Base-by-base conservation (phyloP, 495 filamentous ascomycete genomes). In the Trichoderma virens region DNA sequence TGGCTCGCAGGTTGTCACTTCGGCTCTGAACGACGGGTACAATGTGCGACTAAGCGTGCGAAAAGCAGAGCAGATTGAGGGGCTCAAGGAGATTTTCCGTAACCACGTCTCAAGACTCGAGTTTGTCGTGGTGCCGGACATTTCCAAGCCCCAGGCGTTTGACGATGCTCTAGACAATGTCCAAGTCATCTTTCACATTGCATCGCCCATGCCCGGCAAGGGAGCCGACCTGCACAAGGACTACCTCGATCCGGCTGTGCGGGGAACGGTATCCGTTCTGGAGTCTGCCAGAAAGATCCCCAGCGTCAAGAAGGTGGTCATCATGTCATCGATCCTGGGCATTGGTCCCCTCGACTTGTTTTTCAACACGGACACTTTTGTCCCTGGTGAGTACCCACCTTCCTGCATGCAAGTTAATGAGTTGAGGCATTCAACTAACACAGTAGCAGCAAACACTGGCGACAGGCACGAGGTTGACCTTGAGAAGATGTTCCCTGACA, bases 1-100 rank as follows among this genome's bases (percentile, higher is more conserved):
- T 62, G 85, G 81, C 35, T 76, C 81, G n/a, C 84, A 86, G 65
- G 72, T 87, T 47, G 73, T 86, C 56, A 74, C 79, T 41, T 77
- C 80, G 30, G 73, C 86, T 41, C 71, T 88, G 3, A 76, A 81
- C 39, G 61, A 70, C 8, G 79, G 79, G 0, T 81, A 73, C 70
- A 69, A 62, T n/a, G 79, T 85, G 25, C 73, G 79, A 16, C 71
- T 77, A 18, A 80, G 78, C 0, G 78, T 79, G 2, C 81, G 83
- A 4, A 51, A 51, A n/a, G 1, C 45, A 51, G 45, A 51, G n/a
- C 45, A 51, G n/a, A 51, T 51, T 6, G 67, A 69, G 11, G 71
- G 73, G 35, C 68, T 79, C 25, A 64, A 68, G 28, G 68, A 70
- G 9, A 66, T 67, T 6, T 74, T 75, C 64, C 65, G 67, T n/a